phyloP scores from a whole-genome alignment of 2,329 filamentous ascomycete genomes.

The Bipolaris oryzae region DNA sequence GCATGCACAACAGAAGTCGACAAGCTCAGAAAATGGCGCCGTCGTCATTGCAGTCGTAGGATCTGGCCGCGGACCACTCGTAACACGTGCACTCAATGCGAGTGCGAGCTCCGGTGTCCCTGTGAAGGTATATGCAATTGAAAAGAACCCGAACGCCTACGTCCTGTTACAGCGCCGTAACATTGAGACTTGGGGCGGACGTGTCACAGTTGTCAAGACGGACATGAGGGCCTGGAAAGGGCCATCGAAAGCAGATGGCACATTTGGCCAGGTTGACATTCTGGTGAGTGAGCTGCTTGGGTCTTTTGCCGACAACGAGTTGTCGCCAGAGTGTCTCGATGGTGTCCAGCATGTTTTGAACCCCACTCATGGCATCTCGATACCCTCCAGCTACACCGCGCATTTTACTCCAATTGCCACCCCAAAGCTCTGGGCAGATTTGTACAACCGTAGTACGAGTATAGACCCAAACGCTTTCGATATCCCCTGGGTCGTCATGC shows the following conservation, averaged over 20 bases:
- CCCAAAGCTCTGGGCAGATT: slow-evolving; percentile 82
- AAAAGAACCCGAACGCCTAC: slow-evolving; percentile 98
- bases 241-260: slow-evolving; percentile 62
- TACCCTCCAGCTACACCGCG: slow-evolving; percentile 90
- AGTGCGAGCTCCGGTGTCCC: slow-evolving; percentile 75
- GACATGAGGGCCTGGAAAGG: slow-evolving; percentile 98
- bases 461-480: slow-evolving; percentile 76
- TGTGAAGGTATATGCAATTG: slow-evolving; percentile 88
- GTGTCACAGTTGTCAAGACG: slow-evolving; percentile 87
- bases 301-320: slow-evolving; percentile 95
- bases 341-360: slow-evolving; percentile 91
- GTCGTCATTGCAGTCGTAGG: slow-evolving; percentile 92
- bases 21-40: slow-evolving; percentile 70
- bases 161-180: slow-evolving; percentile 91
- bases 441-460: slow-evolving; percentile 65
- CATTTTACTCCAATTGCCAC: slow-evolving; percentile 91
- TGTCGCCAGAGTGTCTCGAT: slow-evolving; percentile 94
- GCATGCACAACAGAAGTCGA: slow-evolving; percentile 72
- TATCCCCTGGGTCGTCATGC: slow-evolving; percentile 92
- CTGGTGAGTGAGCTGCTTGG: slow-evolving; percentile 92
- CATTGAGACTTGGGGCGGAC: slow-evolving; percentile 73
- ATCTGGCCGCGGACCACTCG: slow-evolving; percentile 88
- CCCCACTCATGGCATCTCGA: slow-evolving; percentile 83
- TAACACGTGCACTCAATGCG: slow-evolving; percentile 83
- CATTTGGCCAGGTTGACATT: slow-evolving; percentile 79